These are phyloP conservation scores for Ceratonia siliqua DNA, from an alignment of 306 rosid species.

Conservation along the genomic window DNA sequence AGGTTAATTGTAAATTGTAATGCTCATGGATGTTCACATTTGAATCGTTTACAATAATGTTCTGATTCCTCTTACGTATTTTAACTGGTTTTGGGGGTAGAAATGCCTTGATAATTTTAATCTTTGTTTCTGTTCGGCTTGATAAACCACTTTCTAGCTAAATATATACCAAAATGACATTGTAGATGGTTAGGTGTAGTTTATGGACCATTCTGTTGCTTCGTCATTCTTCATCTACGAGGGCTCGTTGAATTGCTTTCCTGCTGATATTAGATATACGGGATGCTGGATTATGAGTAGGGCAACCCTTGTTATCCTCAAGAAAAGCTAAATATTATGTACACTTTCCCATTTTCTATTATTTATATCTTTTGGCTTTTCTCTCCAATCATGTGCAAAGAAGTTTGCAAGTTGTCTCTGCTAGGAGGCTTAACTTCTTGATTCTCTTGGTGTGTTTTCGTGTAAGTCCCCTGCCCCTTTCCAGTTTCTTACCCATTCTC, in stretches of 20 bases:
- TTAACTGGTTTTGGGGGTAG: background rate
- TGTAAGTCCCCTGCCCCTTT: background rate
- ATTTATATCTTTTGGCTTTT: background rate
- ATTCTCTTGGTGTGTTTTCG: background rate
- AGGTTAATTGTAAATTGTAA: background rate
- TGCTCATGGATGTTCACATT: background rate
- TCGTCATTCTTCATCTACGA: background rate
- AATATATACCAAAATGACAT: background rate
- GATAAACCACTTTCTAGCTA: background rate
- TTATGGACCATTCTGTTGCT: too few relatives aligned
- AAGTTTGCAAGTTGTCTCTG: background rate
- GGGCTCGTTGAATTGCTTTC: background rate
- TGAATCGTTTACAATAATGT: background rate
- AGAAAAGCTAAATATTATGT: background rate
- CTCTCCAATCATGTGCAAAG: background rate
- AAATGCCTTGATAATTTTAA: background rate
- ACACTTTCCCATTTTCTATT: background rate
- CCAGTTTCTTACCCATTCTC: background rate
- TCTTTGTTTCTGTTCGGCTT: constrained; percentile 8
- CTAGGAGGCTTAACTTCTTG: background rate
- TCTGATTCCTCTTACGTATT: background rate
- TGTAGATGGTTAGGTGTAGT: background rate
- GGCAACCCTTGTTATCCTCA: background rate
- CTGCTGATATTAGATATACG: background rate
- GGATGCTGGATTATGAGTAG: background rate